These are phyloP conservation scores for Tylopilus balloui DNA, from an alignment of 768 basidiomycete species.

Conservation along the genomic window DNA sequence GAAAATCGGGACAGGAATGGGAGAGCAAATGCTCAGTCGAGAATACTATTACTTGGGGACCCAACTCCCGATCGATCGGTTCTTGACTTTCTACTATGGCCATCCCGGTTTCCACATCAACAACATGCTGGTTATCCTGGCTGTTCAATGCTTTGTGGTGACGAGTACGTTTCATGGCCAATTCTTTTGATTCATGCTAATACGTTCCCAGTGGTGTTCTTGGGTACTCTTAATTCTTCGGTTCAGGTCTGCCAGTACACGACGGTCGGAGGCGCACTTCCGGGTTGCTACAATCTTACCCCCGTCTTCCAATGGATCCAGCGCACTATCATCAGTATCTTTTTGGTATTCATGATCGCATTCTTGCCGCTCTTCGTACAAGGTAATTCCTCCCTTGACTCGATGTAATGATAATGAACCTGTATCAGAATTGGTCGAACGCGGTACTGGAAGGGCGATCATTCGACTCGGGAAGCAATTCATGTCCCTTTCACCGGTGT, in stretches of 20 bases:
- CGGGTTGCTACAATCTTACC: conserved; percentile 91
- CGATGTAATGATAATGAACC: conserved; percentile 12
- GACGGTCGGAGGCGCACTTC: conserved; percentile 62
- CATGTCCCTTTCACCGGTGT: conserved; percentile 86
- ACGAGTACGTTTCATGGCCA: conserved; percentile 56
- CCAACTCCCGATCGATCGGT: conserved; percentile 95
- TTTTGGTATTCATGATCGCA: conserved; percentile 97
- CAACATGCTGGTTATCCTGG: conserved; percentile 97
- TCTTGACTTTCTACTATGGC: conserved; percentile 99
- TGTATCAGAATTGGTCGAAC: conserved; percentile 81
- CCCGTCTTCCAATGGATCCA: conserved; percentile 96
- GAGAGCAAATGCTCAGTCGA: conserved; percentile 97
- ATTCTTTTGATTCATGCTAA: conserved; percentile 13
- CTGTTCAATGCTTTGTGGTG: conserved; percentile 92
- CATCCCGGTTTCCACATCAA: conserved; percentile 99
- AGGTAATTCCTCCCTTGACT: conserved; percentile 45
- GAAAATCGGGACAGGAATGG: conserved; percentile 99
- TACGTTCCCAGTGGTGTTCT: conserved; percentile 70
- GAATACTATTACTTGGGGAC: conserved; percentile 99
- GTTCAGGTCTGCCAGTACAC: conserved; percentile 80
- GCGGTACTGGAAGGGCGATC: conserved; percentile 89
- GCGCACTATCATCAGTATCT: conserved; percentile 95
- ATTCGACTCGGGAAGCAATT: conserved; percentile 93
- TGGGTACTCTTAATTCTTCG: conserved; percentile 86
- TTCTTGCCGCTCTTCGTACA: conserved; percentile 94